Conservation (phyloP, 1,284 basidiomycete species). For the Leccinum fallax region DNA sequence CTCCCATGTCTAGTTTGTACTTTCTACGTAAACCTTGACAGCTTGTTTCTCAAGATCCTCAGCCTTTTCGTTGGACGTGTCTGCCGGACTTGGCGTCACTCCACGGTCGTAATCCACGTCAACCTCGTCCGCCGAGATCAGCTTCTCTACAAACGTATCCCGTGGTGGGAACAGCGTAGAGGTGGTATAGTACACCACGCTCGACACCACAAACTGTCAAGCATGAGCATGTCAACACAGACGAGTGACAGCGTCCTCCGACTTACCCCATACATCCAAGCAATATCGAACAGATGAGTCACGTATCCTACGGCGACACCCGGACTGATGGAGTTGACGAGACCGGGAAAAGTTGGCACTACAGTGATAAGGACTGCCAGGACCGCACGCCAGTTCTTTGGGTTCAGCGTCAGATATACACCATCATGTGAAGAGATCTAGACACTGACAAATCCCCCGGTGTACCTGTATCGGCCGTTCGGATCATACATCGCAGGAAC, state of each 20-base stretch:
- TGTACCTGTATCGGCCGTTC: constrained; percentile 65
- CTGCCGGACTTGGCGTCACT: neutral
- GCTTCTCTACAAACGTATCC: constrained; percentile 57
- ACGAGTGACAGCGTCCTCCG: constrained; percentile 1
- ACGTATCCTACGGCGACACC: constrained; percentile 56
- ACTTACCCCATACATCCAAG: constrained; percentile 73
- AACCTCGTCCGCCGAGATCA: constrained; percentile 38
- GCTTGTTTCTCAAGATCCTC: constrained; percentile 13
- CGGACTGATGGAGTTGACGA: constrained; percentile 65
- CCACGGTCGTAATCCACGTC: constrained; percentile 3
- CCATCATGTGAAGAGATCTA: constrained; percentile 1
- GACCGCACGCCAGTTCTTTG: constrained; percentile 74
- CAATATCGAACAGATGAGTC: constrained; percentile 60
- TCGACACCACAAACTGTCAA: constrained; percentile 44
- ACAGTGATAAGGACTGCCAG: constrained; percentile 60
- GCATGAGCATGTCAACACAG: constrained; percentile 18
- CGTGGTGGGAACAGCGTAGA: constrained; percentile 61
- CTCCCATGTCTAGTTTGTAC: neutral
- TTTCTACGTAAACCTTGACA: neutral
- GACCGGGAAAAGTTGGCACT: constrained; percentile 69
- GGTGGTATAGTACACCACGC: constrained; percentile 50
- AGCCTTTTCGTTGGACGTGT: neutral
- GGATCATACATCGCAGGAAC: constrained; percentile 76
- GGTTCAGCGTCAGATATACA: constrained; percentile 7
- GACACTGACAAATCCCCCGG: constrained; percentile 58